Evolutionary conservation across 2,329 filamentous ascomycete genomes (phyloP), one percentile per base, ranked within the genome.

Genomic region (Fusarium sp.): DNA sequence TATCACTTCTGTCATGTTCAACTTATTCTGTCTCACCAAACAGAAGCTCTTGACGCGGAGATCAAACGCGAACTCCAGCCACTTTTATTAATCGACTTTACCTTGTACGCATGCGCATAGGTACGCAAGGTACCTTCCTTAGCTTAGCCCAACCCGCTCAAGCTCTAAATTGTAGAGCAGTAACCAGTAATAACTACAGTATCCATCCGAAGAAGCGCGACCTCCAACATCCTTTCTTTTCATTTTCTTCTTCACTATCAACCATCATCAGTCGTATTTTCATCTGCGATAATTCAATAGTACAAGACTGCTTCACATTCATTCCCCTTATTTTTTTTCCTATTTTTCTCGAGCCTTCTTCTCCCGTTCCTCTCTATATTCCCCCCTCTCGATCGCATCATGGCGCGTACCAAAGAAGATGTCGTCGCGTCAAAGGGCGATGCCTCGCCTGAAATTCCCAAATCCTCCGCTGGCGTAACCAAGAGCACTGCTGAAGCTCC

Each of bases 401-500:
- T 78, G 76, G 76, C 76, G 55, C 75, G 75, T 49, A 78, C 77
- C 48, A 77, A 74, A 50, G 75, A 77, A 55, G 75, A 77, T 40
- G 59, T 65, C 15, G 57, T 67, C 41, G 65, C 73, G 27, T 35
- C 69, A 37, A 65, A 66, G 40, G 49, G 54, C 27, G 67, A 66
- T 9, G 22, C 44, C 17, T 71, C 71, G 22, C 71, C 71, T 51
- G 60, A 37, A 15, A 47, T 75, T 19, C 52, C 67, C 40, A 80
- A 82, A 51, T 62, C 70, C 8, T 47, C 62, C 71, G 78, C 77
- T 52, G 81, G 79, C 48, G 68, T 81, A 32, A 74, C 75, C 62
- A 82, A 81, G 73, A 75, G 79, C 7, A 75, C 78, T 2, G 81
- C 79, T 5, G 81, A 82, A 45, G 78, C 80, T 4, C 79, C 80